Evolutionary conservation across 208 protist genomes (phyloP), one percentile per base, ranked within the genome.

Genomic region (Leptomonas pyrrhocoris): DNA sequence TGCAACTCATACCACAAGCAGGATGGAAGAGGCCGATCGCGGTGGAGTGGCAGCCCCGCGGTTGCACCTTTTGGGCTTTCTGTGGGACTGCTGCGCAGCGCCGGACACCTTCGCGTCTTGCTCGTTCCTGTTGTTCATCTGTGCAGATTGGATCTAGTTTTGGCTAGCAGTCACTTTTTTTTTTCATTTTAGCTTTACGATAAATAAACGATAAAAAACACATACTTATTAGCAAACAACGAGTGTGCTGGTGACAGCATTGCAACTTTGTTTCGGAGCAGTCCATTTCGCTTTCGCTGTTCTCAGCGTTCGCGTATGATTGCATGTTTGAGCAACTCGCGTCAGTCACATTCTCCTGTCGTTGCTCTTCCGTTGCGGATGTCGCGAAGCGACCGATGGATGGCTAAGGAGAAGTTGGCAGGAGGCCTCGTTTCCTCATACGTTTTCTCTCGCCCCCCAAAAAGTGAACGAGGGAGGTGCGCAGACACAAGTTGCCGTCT

Each of bases 121-220:
- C 16, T 40, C 25, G 40, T 40, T 72, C 27, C 25, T 65, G 36
- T 49, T 62, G 34, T 18, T 58, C 42, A 28, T 70, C 30, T 48
- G n/a, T 51, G 51, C 18, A 13, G 21, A 16, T 65, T 18, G 49
- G 56, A 19, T n/a, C 18, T 30, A 48, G 31, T 34, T 49, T 21
- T 65, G 55, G 49, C 51, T 74, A 55, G 50, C n/a, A 63, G 25
- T 55, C 66, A 45, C 27, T 68, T 61, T 73, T 18, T 28, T 66
- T 63, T 42, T 63, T 36, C 28, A 46, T 68, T 68, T 56, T 68
- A 68, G n/a, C 31, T 68, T 68, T 38, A 48, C 25, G 5, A 50
- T 36, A 40, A 67, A 46, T 4, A 6, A 46, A 43, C 16, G 46
- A 67, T 15, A 67, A 66, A 57, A 46, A 67, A 56, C 4, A 53